A percentile compares a stretch with the other conserved stretches of the same genome.
These are phyloP conservation scores for Trichoderma reesei DNA, from an alignment of 495 filamentous ascomycete genomes.

Conservation along the genomic window DNA sequence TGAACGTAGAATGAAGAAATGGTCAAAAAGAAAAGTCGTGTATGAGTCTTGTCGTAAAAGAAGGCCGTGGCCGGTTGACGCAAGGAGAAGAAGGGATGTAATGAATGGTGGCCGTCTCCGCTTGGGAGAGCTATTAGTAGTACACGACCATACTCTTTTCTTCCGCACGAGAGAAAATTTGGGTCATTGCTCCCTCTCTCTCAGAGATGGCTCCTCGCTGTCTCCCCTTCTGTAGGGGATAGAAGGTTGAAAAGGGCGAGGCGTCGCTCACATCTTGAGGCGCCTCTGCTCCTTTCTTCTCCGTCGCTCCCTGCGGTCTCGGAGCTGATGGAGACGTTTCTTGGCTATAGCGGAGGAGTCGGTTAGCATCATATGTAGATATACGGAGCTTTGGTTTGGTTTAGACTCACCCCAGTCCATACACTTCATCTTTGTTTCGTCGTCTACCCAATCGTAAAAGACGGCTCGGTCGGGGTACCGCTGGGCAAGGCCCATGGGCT, in stretches of 20 bases:
- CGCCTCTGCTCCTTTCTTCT: slow-evolving; percentile 10
- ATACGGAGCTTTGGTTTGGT: neutral
- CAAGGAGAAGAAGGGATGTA: too few relatives aligned
- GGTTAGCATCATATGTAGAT: neutral
- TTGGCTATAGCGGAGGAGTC: neutral
- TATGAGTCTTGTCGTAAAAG: too few relatives aligned
- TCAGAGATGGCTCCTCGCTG: neutral
- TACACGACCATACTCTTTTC: neutral
- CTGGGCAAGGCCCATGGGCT: slow-evolving; percentile 19
- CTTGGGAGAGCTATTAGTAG: neutral
- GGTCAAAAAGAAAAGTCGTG: too few relatives aligned
- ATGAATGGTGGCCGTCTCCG: neutral
- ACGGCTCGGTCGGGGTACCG: slow-evolving; percentile 32
- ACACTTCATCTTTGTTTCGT: slow-evolving; percentile 19
- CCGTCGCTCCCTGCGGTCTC: slow-evolving; percentile 5
- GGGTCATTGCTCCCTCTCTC: neutral
- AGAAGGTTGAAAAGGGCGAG: neutral
- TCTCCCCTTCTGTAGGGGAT: neutral
- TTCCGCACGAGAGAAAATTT: too few relatives aligned
- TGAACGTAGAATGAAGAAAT: neutral
- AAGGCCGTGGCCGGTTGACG: too few relatives aligned
- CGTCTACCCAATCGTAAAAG: slow-evolving; percentile 29
- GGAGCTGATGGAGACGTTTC: neutral
- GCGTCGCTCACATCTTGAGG: neutral
- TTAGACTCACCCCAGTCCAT: slow-evolving; percentile 27